Conservation (phyloP, 2,329 filamentous ascomycete genomes). For the Colletotrichum sp. region DNA sequence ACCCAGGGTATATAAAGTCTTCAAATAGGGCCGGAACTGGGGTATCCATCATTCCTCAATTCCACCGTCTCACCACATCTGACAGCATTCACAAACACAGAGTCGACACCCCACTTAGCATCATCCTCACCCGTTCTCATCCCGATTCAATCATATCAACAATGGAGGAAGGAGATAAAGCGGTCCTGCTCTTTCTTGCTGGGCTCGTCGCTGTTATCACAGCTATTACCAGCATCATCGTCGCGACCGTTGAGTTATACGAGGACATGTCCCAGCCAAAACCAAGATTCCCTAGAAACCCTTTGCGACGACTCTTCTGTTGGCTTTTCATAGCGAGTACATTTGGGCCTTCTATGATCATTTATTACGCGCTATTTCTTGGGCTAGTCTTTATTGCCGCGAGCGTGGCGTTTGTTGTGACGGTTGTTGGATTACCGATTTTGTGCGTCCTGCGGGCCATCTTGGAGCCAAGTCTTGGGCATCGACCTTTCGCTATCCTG, state of each 20-base stretch:
- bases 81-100: too few species aligned
- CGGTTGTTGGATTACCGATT: background rate
- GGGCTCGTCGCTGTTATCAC: background rate
- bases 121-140: fast-evolving
- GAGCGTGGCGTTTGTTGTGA: fast-evolving
- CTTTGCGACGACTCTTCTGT: background rate
- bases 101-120: too few species aligned
- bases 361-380: background rate
- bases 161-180: too few species aligned
- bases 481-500: background rate
- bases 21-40: fast-evolving
- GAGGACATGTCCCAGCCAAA: background rate
- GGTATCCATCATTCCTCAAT: fast-evolving
- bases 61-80: fast-evolving
- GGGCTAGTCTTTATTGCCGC: too few species aligned
- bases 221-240: background rate
- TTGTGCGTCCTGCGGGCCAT: background rate
- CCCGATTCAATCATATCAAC: too few species aligned
- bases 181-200: background rate
- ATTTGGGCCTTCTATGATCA: background rate
- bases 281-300: background rate
- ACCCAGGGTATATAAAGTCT: background rate
- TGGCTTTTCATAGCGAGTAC: background rate
- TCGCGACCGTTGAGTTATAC: background rate
- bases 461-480: background rate